phyloP scores from a whole-genome alignment of 2,329 filamentous ascomycete species.

The Clarireedia hainanense region DNA sequence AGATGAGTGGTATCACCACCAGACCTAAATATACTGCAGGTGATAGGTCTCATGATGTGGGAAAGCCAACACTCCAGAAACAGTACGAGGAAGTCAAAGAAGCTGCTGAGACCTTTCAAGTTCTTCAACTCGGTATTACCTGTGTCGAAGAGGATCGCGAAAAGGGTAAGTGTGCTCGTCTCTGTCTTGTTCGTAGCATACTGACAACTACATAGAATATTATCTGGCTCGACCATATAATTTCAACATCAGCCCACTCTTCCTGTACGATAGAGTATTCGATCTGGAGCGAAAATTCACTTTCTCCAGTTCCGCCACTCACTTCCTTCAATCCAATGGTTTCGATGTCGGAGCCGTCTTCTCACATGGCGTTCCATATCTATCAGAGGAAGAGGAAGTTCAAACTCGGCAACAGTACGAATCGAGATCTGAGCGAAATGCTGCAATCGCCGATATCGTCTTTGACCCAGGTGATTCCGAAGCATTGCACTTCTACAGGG shows the following conservation, averaged over 20 bases:
- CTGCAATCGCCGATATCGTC: slow-evolving; percentile 21
- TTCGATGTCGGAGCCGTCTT: slow-evolving; percentile 53
- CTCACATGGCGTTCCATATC: slow-evolving; percentile 49
- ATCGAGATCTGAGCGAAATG: slow-evolving; percentile 20
- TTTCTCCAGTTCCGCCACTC: slow-evolving; percentile 38
- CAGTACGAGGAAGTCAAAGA: slow-evolving; percentile 52
- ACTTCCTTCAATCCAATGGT: slow-evolving; percentile 50
- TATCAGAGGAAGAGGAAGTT: slow-evolving; percentile 51
- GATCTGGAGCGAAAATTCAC: slow-evolving; percentile 53
- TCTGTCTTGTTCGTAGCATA: neutral
- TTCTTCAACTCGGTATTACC: slow-evolving; percentile 60
- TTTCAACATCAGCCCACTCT: slow-evolving; percentile 51
- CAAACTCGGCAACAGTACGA: slow-evolving; percentile 34
- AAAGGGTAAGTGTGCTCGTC: slow-evolving; percentile 33
- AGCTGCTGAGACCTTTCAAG: slow-evolving; percentile 54
- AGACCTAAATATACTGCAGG: slow-evolving; percentile 25
- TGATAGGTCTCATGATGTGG: slow-evolving; percentile 28
- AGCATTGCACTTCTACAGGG: slow-evolving; percentile 20
- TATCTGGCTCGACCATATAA: slow-evolving; percentile 59
- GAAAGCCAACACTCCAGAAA: slow-evolving; percentile 46
- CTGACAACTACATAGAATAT: slow-evolving; percentile 28
- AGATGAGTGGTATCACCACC: slow-evolving; percentile 55
- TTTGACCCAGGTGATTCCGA: slow-evolving; percentile 18
- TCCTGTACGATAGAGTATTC: slow-evolving; percentile 32
- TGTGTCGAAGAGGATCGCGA: slow-evolving; percentile 49